phyloP scores from a whole-genome alignment of 306 rosid species.

The Dalbergia oliveri region DNA sequence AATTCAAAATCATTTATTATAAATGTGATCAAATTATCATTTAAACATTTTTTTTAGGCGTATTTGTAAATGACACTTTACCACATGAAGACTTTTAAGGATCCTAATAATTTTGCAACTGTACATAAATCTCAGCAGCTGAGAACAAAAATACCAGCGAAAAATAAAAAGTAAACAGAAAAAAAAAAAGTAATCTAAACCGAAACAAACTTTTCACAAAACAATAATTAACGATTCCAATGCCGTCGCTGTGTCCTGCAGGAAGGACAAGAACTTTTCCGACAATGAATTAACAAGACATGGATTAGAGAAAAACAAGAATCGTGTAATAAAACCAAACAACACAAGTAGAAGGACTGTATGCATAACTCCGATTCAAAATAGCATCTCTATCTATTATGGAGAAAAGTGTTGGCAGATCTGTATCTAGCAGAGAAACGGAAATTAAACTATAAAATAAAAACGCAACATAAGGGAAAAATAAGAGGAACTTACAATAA shows the following conservation, averaged over 20 bases:
- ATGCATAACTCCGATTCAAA: neutral
- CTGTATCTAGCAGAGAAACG: slow-evolving; percentile 4
- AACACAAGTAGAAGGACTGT: neutral
- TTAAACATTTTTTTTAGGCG: too few relatives aligned
- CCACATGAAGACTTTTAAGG: neutral
- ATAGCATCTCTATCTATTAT: neutral
- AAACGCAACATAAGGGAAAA: neutral
- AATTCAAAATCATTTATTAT: neutral
- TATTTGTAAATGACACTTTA: neutral
- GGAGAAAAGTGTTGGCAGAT: slow-evolving; percentile 37
- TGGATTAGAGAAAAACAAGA: slow-evolving; percentile 1
- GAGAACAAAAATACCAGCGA: neutral
- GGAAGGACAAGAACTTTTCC: neutral
- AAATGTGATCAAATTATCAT: too few relatives aligned
- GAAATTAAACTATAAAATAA: neutral
- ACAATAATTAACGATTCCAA: slow-evolving; percentile 11
- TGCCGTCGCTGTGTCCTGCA: neutral
- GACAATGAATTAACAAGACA: neutral
- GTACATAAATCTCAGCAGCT: slow-evolving; percentile 39
- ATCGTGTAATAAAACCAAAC: slow-evolving; percentile 15
- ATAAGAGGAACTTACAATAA: slow-evolving; percentile 36
- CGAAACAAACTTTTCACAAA: slow-evolving; percentile 25
- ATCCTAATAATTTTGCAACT: neutral
- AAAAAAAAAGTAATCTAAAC: neutral
- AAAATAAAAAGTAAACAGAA: neutral